Conservation (phyloP, 1,284 basidiomycete species). For the Schizophyllum commune region DNA sequence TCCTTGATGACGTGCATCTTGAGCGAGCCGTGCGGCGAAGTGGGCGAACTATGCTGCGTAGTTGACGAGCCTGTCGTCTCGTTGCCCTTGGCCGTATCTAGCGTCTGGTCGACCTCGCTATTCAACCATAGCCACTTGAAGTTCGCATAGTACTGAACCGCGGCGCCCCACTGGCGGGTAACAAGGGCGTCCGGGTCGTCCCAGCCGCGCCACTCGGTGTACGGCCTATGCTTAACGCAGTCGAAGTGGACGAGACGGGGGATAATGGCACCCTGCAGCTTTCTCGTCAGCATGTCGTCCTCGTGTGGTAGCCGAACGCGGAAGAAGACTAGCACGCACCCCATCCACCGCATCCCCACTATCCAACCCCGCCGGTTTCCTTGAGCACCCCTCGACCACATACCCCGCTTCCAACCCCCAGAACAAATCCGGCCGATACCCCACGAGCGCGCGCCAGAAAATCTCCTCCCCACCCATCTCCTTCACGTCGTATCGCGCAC, state of each 20-base stretch:
- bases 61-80: too few relatives aligned
- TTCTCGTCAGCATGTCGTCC: background rate
- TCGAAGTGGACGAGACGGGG: conserved; percentile 45
- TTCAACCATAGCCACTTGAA: conserved; percentile 38
- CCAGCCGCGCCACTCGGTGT: conserved; percentile 40
- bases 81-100: too few relatives aligned
- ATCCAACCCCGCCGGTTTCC: conserved; percentile 35
- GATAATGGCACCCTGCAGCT: conserved; percentile 27
- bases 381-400: conserved; percentile 38
- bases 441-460: conserved; percentile 45
- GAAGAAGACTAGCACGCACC: conserved; percentile 11
- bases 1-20: too few relatives aligned
- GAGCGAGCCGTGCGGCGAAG: too few relatives aligned
- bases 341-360: conserved; percentile 29
- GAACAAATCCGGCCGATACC: conserved; percentile 30
- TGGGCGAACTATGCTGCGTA: too few relatives aligned
- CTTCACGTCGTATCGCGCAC: conserved; percentile 28
- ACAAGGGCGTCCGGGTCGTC: conserved; percentile 29
- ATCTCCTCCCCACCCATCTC: conserved; percentile 42
- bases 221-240: conserved; percentile 34
- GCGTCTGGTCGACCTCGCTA: too few relatives aligned
- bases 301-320: too few relatives aligned
- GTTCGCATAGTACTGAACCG: conserved; percentile 36
- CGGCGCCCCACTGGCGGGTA: conserved; percentile 33
- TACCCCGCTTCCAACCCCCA: conserved; percentile 36